A percentile compares a stretch with the other conserved stretches of the same genome.
These are phyloP conservation scores for Triticum dicoccoides DNA, from an alignment of 176 grass and related monocot genomes.

Conservation along the genomic window DNA sequence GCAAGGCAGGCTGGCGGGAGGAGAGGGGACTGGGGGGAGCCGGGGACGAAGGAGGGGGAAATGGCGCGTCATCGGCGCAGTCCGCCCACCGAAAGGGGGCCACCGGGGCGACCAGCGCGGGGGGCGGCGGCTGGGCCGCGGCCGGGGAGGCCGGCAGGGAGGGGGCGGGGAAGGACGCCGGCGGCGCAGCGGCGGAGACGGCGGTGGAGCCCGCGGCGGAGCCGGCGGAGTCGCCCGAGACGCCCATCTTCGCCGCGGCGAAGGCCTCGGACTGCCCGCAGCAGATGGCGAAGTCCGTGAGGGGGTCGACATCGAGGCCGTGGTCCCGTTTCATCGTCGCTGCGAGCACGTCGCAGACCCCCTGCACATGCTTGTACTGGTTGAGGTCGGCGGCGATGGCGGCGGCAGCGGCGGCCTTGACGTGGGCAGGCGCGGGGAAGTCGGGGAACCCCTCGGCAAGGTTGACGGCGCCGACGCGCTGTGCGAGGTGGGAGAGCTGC, in stretches of 20 bases:
- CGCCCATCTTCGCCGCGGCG: slow-evolving; percentile 61
- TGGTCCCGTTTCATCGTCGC: slow-evolving; percentile 46
- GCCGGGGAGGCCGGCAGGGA: no score
- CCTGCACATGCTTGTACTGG: slow-evolving; percentile 96
- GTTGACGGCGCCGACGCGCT: slow-evolving; percentile 77
- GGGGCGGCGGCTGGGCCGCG: no score
- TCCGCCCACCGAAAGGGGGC: no score
- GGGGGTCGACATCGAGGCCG: slow-evolving; percentile 52
- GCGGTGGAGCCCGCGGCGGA: no score
- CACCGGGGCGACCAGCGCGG: no score
- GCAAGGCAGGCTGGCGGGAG: no score
- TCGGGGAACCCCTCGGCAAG: slow-evolving; percentile 90
- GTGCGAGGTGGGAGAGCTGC: slow-evolving; percentile 75
- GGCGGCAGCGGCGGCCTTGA: slow-evolving; percentile 61
- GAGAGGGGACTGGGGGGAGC: no score
- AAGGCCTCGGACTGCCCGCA: slow-evolving; percentile 91
- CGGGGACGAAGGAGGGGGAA: no score
- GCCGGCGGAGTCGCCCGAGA: no score
- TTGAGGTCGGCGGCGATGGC: slow-evolving; percentile 76
- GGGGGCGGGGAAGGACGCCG: no score
- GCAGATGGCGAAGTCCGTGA: slow-evolving; percentile 76
- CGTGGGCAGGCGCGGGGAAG: slow-evolving; percentile 65
- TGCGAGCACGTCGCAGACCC: slow-evolving; percentile 72
- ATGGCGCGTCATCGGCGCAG: no score
- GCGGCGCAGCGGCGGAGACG: no score